Evolutionary conservation across 2,329 filamentous ascomycete species (phyloP).

Genomic region (Colletotrichum siamense): DNA sequence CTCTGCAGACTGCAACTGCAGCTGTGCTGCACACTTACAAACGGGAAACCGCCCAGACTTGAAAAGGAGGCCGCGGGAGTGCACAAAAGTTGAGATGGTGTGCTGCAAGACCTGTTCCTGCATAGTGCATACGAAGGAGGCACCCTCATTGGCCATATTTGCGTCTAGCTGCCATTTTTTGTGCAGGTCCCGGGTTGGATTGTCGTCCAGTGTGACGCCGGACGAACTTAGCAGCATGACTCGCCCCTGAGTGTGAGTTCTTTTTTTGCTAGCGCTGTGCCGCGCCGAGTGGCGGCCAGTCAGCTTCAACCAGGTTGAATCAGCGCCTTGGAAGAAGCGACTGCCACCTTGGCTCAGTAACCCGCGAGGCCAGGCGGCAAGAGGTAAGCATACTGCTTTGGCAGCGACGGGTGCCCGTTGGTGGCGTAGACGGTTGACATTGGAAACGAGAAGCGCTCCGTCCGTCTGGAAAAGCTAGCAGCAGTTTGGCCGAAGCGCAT

Average conservation of each 20-base stretch:
- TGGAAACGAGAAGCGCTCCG: background rate
- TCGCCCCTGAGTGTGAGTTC: constrained; percentile 8
- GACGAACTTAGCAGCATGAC: constrained; percentile 3
- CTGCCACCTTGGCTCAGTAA: background rate
- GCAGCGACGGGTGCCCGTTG: background rate
- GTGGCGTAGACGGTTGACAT: constrained; percentile 7
- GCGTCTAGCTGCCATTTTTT: background rate
- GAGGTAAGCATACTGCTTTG: background rate
- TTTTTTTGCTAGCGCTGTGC: constrained; percentile 3
- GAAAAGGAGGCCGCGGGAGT: constrained; percentile 6
- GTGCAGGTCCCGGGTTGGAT: constrained; percentile 1
- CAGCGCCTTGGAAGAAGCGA: background rate
- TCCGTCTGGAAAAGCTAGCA: background rate
- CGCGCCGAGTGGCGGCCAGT: constrained; percentile 17
- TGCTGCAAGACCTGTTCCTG: constrained; percentile 8
- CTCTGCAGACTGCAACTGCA: background rate
- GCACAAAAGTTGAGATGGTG: constrained; percentile 13
- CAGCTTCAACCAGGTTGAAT: background rate
- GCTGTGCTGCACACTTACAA: background rate
- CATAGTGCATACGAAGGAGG: background rate
- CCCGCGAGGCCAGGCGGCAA: background rate
- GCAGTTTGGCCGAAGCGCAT: background rate
- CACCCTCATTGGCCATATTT: background rate
- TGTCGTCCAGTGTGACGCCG: constrained; percentile 8
- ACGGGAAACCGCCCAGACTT: background rate